Evolutionary conservation across 2,329 filamentous ascomycete species (phyloP).

Genomic region (Talaromyces marneffei): DNA sequence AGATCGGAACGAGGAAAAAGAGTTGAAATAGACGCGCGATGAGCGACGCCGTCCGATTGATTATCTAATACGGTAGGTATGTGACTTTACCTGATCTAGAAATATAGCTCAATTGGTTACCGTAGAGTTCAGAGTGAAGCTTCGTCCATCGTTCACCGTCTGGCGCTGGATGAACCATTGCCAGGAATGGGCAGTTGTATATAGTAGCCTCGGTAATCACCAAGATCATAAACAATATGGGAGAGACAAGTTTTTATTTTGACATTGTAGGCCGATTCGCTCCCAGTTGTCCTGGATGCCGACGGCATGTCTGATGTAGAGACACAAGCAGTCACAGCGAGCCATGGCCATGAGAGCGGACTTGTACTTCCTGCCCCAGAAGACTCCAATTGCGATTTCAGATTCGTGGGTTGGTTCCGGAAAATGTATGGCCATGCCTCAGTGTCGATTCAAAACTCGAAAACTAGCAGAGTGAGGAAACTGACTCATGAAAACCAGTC

Average conservation of each 20-base stretch:
- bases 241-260: too few species aligned
- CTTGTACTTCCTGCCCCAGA: not conserved
- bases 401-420: not conserved
- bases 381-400: not conserved
- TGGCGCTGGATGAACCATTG: too few species aligned
- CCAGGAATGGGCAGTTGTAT: too few species aligned
- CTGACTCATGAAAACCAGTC: not conserved
- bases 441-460: conserved; percentile 4
- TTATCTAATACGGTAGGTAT: not conserved
- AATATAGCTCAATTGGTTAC: too few species aligned
- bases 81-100: not conserved
- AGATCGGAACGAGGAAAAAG: not conserved
- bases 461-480: not conserved
- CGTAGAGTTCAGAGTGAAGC: not conserved
- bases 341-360: conserved; percentile 1
- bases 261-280: too few species aligned
- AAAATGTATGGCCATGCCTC: conserved; percentile 18
- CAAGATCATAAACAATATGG: too few species aligned
- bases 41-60: not conserved
- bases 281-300: not conserved
- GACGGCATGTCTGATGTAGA: not conserved
- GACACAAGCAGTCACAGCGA: not conserved
- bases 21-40: not conserved
- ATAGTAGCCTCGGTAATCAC: too few species aligned
- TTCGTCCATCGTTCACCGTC: too few species aligned